Evolutionary conservation across 2,329 filamentous ascomycete genomes (phyloP), one percentile per base, ranked within the genome.

Genomic region (Aspergillus floridensis): DNA sequence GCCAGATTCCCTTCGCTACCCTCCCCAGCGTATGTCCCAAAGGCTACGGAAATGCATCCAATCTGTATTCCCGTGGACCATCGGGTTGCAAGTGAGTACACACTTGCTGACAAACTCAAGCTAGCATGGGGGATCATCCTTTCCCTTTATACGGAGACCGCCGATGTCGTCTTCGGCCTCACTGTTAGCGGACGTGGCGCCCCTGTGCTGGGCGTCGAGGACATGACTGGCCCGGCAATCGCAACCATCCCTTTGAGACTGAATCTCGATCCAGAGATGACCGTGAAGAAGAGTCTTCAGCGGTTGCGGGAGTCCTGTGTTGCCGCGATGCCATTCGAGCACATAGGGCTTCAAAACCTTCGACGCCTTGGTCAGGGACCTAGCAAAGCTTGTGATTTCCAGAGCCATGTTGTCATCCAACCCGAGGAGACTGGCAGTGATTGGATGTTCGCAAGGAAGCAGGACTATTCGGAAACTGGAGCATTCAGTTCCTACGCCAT

Each of bases 251-350:
- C 59, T 5, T 21, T 61, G 10, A 46, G 59, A 14, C 38, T 61
- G 6, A 4, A 14, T n/a, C 22, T 56, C 10, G 14, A 59, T 11
- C 32, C 14, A 1, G 32, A 64, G 38, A 64, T 73, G 38, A 73
- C 71, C 24, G 70, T 74, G 1, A 67, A 71, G 0, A 77, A 82
- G 32, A 86, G 81, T 59, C 73, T 88, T 3, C 76, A 81, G 49
- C 70, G 74, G 2, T 76, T 88, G 5, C 84, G 87, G 46, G 72
- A 81, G 24, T 78, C 81, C 56, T 81, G 79, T 0, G 74, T 83
- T 0, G 72, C 76, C 4, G 79, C 83, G 56, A 86, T 86, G 2
- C 81, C 83, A 0, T 82, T 86, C 65, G 84, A 89, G 72, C 85
- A 89, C 67, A 78, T 82, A 5, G 78, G 77, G 2, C 56, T 80